Conservation (phyloP, 495 filamentous ascomycete species). For the Neurospora sublineolata region DNA sequence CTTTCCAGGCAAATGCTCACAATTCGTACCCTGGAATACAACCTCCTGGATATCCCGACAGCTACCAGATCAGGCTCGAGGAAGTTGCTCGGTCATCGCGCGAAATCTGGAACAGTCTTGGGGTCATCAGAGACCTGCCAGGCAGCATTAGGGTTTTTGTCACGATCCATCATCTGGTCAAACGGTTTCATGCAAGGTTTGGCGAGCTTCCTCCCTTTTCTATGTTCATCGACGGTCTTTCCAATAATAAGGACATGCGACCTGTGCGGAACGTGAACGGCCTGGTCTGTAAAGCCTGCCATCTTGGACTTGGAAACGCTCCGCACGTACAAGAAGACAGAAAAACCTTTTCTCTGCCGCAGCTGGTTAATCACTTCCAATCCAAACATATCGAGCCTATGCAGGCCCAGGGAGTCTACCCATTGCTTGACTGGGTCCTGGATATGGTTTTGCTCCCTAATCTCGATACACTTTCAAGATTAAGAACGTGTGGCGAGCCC, state of each 20-base stretch:
- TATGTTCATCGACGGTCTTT: conserved; percentile 57
- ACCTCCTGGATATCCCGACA: conserved; percentile 17
- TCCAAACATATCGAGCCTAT: conserved; percentile 39
- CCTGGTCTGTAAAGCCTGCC: conserved; percentile 53
- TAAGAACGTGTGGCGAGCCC: conserved; percentile 35
- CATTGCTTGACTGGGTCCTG: conserved; percentile 47
- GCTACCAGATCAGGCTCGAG: conserved; percentile 44
- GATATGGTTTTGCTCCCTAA: conserved; percentile 64
- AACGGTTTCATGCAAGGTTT: conserved; percentile 44
- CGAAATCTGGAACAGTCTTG: conserved; percentile 50
- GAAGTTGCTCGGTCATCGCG: conserved; percentile 45
- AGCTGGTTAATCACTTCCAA: conserved; percentile 59
- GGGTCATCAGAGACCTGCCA: conserved; percentile 50
- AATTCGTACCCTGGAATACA: conserved; percentile 1
- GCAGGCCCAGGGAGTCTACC: conserved; percentile 6
- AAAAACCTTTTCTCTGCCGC: conserved; percentile 47
- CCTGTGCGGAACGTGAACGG: conserved; percentile 55
- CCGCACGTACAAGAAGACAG: conserved; percentile 25
- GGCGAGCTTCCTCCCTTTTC: conserved; percentile 41
- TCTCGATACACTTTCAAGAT: conserved; percentile 31
- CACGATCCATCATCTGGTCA: conserved; percentile 48
- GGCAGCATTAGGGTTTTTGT: conserved; percentile 51
- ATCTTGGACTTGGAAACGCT: conserved; percentile 24
- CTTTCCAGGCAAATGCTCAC: conserved; percentile 14
- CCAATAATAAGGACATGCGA: conserved; percentile 51